Percentiles rank a stretch among this genome's conserved stretches.
These are phyloP conservation scores for Suillus paluster DNA, from an alignment of 768 basidiomycete species.

Conservation along the genomic window DNA sequence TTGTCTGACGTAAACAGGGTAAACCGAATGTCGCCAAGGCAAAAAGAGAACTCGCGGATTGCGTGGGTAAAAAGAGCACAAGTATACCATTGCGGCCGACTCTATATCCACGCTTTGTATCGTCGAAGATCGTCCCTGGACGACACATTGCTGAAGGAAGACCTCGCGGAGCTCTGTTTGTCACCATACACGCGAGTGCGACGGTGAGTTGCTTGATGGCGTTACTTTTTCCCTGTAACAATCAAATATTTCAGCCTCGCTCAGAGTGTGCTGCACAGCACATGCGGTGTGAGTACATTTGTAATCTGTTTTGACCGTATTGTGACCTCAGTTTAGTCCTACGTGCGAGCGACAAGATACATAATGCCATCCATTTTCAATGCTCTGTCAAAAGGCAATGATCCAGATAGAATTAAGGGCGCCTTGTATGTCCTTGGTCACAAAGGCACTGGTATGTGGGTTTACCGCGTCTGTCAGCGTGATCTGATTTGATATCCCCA, in stretches of 20 bases:
- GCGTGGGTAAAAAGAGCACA: slow-evolving; percentile 81
- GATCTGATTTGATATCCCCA: background rate
- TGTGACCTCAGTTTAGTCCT: slow-evolving; percentile 51
- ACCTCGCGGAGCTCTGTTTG: slow-evolving; percentile 74
- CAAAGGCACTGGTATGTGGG: slow-evolving; percentile 63
- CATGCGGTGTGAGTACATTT: slow-evolving; percentile 57
- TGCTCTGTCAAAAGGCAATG: slow-evolving; percentile 71
- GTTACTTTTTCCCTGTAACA: slow-evolving; percentile 3
- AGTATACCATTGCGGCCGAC: slow-evolving; percentile 73
- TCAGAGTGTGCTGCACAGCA: slow-evolving; percentile 66
- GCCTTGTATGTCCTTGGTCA: slow-evolving; percentile 82
- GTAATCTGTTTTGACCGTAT: background rate
- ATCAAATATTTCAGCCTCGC: slow-evolving; percentile 53
- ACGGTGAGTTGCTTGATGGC: slow-evolving; percentile 48
- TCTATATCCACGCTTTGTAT: slow-evolving; percentile 79
- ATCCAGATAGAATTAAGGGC: slow-evolving; percentile 95
- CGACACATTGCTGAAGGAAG: slow-evolving; percentile 61
- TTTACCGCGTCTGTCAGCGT: background rate
- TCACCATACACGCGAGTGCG: slow-evolving; percentile 81
- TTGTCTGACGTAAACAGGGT: slow-evolving; percentile 41
- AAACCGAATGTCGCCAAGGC: slow-evolving; percentile 69
- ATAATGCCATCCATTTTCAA: slow-evolving; percentile 63
- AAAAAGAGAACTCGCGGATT: slow-evolving; percentile 76
- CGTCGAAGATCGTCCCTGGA: slow-evolving; percentile 77
- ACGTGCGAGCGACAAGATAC: slow-evolving; percentile 70